Evolutionary conservation across 768 basidiomycete genomes (phyloP).

Genomic region (Ephemerocybe angulata): DNA sequence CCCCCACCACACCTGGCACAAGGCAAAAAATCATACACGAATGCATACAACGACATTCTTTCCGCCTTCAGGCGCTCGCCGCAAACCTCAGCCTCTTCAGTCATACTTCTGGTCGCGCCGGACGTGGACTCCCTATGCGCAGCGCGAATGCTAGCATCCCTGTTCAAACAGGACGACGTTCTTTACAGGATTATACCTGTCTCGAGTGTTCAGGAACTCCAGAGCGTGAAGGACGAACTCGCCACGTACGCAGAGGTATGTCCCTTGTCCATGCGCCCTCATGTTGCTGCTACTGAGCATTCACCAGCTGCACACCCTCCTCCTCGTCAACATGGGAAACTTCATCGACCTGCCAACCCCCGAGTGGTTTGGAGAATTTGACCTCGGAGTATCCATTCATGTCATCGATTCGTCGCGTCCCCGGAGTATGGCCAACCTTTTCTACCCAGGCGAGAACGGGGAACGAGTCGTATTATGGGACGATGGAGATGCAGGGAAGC

Average conservation of each 20-base stretch:
- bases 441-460: constrained; percentile 61
- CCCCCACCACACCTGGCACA: constrained; percentile 68
- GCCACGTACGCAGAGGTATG: constrained; percentile 62
- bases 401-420: constrained; percentile 94
- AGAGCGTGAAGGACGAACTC: constrained; percentile 62
- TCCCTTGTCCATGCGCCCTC: neutral
- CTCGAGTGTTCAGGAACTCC: constrained; percentile 76
- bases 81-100: constrained; percentile 74
- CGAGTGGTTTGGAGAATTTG: constrained; percentile 75
- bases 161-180: constrained; percentile 93
- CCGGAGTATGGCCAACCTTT: constrained; percentile 83
- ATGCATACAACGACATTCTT: constrained; percentile 73
- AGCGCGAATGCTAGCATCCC: constrained; percentile 80
- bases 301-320: constrained; percentile 75
- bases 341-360: constrained; percentile 75
- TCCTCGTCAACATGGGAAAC: constrained; percentile 90
- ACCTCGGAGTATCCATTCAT: constrained; percentile 66
- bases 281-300: neutral
- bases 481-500: constrained; percentile 72
- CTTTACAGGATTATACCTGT: constrained; percentile 88
- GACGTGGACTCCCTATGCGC: constrained; percentile 93
- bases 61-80: constrained; percentile 68
- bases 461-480: constrained; percentile 90
- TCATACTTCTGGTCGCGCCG: constrained; percentile 82
- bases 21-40: constrained; percentile 60